Evolutionary conservation across 805 yeast genomes (phyloP), one percentile per base, ranked within the genome.

Genomic region (Komagataella populi): DNA sequence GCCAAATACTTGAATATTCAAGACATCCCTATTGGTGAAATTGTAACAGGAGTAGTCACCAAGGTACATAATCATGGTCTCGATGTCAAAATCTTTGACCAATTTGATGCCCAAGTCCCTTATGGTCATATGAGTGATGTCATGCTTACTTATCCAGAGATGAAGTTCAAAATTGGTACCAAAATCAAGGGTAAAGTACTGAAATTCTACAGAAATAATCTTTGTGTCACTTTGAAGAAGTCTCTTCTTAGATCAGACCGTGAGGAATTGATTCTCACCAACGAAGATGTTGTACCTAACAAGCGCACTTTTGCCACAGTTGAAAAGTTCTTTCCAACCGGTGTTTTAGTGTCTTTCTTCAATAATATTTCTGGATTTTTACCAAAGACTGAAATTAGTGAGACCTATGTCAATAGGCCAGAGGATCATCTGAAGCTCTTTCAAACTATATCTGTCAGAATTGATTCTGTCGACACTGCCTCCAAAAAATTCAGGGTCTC

Each of bases 301-400:
- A 66, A 71, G 57, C 61, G 74, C 74, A 77, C 91, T 2, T 70
- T 80, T 4, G 98, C 88, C 10, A 81, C 90, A 1, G 83, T 93
- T 47, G 82, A 82, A 54, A 72, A 77, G 39, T 76, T 91, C 58
- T 78, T 78, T 49, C 81, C 83, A 53, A 72, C 76, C 53, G 99
- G 99, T 59, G 95, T 87, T 48, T 69, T 89, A 47, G 80, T 93
- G 6, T 78, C 89, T 14, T 89, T 93, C 61, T 90, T 87, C 60
- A 95, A 93, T 51, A 73, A 74, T 50, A 64, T 87, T 46, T 78
- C 74, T 56, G 99, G 89, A 0, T 90, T 80, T 63, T 70, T 93
- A 54, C 98, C 99, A 30, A 80, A 82, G 56, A 72, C 83, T 51
- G 98, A 93, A 69, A 86, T 93, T 59, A 84, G 95, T 51, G 98